phyloP scores from a whole-genome alignment of 2,329 filamentous ascomycete species.

The Stagonosporopsis tanaceti region DNA sequence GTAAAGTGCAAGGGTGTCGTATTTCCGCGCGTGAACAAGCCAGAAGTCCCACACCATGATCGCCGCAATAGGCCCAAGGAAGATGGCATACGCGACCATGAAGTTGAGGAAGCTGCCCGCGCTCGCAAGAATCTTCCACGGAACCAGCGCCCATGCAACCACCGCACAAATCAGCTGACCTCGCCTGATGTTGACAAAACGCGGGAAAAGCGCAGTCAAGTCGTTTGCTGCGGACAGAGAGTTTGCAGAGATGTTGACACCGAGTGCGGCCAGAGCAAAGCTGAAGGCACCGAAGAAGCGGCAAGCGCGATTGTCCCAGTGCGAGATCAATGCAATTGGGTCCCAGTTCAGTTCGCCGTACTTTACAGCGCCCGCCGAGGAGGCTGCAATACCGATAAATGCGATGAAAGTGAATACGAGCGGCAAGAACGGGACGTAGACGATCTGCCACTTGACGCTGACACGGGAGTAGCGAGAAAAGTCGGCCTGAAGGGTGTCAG shows the following conservation, averaged over 20 bases:
- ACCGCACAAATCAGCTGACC: slow-evolving; percentile 57
- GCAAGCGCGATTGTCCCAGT: slow-evolving; percentile 50
- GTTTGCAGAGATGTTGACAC: slow-evolving; percentile 64
- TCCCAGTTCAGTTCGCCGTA: slow-evolving; percentile 59
- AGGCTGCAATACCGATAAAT: slow-evolving; percentile 66
- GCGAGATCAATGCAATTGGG: slow-evolving; percentile 50
- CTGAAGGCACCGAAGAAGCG: slow-evolving; percentile 54
- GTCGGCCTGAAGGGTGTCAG: slow-evolving; percentile 57
- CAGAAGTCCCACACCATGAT: slow-evolving; percentile 69
- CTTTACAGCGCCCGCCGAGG: slow-evolving; percentile 62
- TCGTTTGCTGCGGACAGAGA: slow-evolving; percentile 63
- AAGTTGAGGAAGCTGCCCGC: slow-evolving; percentile 61
- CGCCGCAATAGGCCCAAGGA: slow-evolving; percentile 69
- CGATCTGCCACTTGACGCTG: slow-evolving; percentile 58
- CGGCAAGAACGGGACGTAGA: slow-evolving; percentile 61
- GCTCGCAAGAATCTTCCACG: slow-evolving; percentile 57
- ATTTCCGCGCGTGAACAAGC: slow-evolving; percentile 60
- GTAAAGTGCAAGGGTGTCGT: slow-evolving; percentile 62
- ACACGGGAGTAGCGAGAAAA: slow-evolving; percentile 63
- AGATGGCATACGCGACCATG: slow-evolving; percentile 71
- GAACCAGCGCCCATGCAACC: slow-evolving; percentile 55
- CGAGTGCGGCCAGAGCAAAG: slow-evolving; percentile 60
- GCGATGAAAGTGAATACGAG: slow-evolving; percentile 62
- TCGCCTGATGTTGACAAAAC: slow-evolving; percentile 61
- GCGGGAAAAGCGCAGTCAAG: slow-evolving; percentile 60